Evolutionary conservation across 352 stramenopile genomes (phyloP), one percentile per base, ranked within the genome.

Genomic region (Globisporangium cederbergense): DNA sequence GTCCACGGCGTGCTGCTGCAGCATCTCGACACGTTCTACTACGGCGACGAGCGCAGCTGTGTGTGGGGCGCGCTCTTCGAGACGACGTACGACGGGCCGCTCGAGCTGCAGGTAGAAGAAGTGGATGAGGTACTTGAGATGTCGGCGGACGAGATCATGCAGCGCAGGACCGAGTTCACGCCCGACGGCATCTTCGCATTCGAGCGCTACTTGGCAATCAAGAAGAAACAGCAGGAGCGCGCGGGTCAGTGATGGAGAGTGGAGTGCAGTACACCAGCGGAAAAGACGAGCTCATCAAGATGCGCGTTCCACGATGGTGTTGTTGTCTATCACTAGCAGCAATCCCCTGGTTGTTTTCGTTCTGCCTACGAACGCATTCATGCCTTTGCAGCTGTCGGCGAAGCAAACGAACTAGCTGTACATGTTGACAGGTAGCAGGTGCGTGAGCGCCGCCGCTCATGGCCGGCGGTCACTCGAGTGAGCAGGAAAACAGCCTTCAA

Each of bases 21-120:
- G 20, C 73, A 77, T 55, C 58, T 95, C 58, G 72, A 66, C 13
- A 82, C 68, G 7, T 95, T 93, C 52, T 88, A 88, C 67, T 95
- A 93, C 65, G 60, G 52, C 16, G 78, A 95, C 58, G 66, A 67
- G 28, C 71, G 66, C 60, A 91, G 71, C 38, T 70, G 77, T 47
- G 85, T 95, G 18, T 95, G 85, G 84, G 86, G 86, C 20, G 79
- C 71, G 53, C 76, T 93, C 30, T 95, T 90, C 51, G 84, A 91
- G 57, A 91, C 81, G 65, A 87, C 74, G 34, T 95, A 83, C 62
- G 81, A 93, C 61, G 81, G 83, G 0, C 72, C 77, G 40, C 64
- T 93, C 14, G 71, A 70, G 51, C 71, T 93, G 4, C 84, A 95
- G 62, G 58, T 65, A 16, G 86, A 95, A 49, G 86, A 95, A 51